phyloP scores from a whole-genome alignment of 768 basidiomycete species.

The Sutorius australiensis region DNA sequence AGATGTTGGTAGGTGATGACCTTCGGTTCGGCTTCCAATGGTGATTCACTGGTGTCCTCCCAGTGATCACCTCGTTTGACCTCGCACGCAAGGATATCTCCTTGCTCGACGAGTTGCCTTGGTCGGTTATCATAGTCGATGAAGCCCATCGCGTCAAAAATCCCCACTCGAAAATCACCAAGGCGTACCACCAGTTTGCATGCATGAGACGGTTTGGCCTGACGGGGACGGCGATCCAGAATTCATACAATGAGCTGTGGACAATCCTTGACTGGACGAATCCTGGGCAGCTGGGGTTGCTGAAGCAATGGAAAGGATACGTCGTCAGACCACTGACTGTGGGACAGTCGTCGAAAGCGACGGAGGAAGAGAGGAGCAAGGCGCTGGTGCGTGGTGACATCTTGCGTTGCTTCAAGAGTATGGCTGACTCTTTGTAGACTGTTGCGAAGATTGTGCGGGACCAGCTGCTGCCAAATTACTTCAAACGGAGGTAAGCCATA shows the following conservation, averaged over 20 bases:
- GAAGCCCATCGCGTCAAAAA: slow-evolving; percentile 93
- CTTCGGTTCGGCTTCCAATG: neutral
- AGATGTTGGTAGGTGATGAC: slow-evolving; percentile 64
- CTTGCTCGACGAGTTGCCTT: slow-evolving; percentile 61
- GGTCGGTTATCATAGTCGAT: slow-evolving; percentile 76
- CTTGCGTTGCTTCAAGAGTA: neutral
- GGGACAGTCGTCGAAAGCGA: slow-evolving; percentile 66
- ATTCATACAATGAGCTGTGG: slow-evolving; percentile 88
- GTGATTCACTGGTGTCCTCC: neutral
- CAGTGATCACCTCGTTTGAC: slow-evolving; percentile 83
- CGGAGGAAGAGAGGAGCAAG: slow-evolving; percentile 55
- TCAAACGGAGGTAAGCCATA: slow-evolving; percentile 62
- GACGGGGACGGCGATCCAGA: slow-evolving; percentile 84
- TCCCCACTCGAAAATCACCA: slow-evolving; percentile 56
- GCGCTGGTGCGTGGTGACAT: slow-evolving; percentile 40
- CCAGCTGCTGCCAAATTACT: slow-evolving; percentile 75
- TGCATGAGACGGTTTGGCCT: slow-evolving; percentile 77
- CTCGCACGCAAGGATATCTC: slow-evolving; percentile 69
- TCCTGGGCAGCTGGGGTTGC: slow-evolving; percentile 70
- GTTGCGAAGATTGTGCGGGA: slow-evolving; percentile 62
- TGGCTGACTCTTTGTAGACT: slow-evolving; percentile 31
- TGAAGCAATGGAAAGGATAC: slow-evolving; percentile 71
- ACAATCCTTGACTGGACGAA: slow-evolving; percentile 91
- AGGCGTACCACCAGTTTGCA: slow-evolving; percentile 66
- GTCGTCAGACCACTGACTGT: slow-evolving; percentile 62